A percentile compares a stretch with the other conserved stretches of the same genome.
phyloP scores from a whole-genome alignment of 805 yeast genomes.

The Lipomyces lipofer region DNA sequence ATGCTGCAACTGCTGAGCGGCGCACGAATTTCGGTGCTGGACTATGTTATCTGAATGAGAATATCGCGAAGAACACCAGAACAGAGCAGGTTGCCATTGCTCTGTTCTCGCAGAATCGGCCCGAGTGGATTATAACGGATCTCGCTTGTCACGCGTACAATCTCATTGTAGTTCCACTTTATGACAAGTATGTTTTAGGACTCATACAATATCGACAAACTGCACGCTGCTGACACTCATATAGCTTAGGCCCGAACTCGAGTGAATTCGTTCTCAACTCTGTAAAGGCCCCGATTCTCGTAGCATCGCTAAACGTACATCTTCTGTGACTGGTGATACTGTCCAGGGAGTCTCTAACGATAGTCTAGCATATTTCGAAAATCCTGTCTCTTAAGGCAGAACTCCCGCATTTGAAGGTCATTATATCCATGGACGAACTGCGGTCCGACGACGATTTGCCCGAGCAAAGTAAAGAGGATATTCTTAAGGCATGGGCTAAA shows the following conservation, averaged over 20 bases:
- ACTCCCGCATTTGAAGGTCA: constrained; percentile 48
- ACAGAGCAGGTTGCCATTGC: constrained; percentile 52
- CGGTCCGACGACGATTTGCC: constrained; percentile 40
- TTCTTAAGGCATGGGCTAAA: constrained; percentile 36
- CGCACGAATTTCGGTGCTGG: constrained; percentile 59
- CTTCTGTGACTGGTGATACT: too few relatives aligned
- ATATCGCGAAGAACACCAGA: constrained; percentile 31
- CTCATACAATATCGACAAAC: not conserved
- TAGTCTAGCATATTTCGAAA: constrained; percentile 46
- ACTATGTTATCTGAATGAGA: constrained; percentile 44
- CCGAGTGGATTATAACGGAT: constrained; percentile 72
- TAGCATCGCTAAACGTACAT: constrained; percentile 47
- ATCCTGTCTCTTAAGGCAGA: constrained; percentile 49
- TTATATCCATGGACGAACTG: constrained; percentile 57
- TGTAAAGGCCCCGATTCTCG: constrained; percentile 62
- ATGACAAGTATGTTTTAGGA: constrained; percentile 41
- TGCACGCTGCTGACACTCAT: not conserved
- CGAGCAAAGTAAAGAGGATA: constrained; percentile 35
- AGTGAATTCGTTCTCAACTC: constrained; percentile 61
- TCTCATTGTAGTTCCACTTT: constrained; percentile 54
- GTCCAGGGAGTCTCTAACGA: not conserved
- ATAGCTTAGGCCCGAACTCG: constrained; percentile 57
- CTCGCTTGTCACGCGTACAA: constrained; percentile 64
- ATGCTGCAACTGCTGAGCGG: constrained; percentile 45
- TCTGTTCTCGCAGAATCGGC: constrained; percentile 56